These are phyloP conservation scores for Microdochium trichocladiopsis DNA, from an alignment of 2,329 filamentous ascomycete genomes.

Conservation along the genomic window DNA sequence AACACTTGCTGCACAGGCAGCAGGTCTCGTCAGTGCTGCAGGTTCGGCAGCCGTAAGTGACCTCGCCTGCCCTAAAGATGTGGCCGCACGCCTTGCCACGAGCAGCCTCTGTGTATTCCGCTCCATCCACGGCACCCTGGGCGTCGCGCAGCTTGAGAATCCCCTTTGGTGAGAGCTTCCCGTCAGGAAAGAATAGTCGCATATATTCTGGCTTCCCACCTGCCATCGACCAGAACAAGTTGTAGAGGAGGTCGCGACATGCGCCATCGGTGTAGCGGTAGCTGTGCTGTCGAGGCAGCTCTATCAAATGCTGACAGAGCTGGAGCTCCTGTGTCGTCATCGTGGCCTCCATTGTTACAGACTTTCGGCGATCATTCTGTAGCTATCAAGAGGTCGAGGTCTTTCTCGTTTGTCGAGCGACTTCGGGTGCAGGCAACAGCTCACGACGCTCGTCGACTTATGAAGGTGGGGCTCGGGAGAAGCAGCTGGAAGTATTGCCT, in stretches of 20 bases:
- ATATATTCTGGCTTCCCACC: constrained; percentile 69
- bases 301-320: constrained; percentile 76
- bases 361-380: constrained; percentile 11
- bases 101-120: constrained; percentile 88
- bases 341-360: not conserved
- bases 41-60: constrained; percentile 88
- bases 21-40: constrained; percentile 94
- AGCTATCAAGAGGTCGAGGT: not conserved
- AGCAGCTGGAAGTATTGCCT: too few relatives aligned
- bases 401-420: too few relatives aligned
- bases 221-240: constrained; percentile 82
- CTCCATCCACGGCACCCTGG: constrained; percentile 87
- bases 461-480: too few relatives aligned
- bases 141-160: constrained; percentile 75
- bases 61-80: constrained; percentile 92
- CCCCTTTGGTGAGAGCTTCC: constrained; percentile 50
- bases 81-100: constrained; percentile 93
- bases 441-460: too few relatives aligned
- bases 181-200: constrained; percentile 73
- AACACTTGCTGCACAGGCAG: constrained; percentile 88
- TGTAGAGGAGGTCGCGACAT: constrained; percentile 63
- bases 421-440: too few relatives aligned
- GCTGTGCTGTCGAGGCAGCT: constrained; percentile 65
- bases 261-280: constrained; percentile 72
- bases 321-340: constrained; percentile 68